Percentiles rank a stretch among this genome's conserved stretches.
Evolutionary conservation across 176 grass and related monocot genomes (phyloP).

Genomic region (Phoenix dactylifera): DNA sequence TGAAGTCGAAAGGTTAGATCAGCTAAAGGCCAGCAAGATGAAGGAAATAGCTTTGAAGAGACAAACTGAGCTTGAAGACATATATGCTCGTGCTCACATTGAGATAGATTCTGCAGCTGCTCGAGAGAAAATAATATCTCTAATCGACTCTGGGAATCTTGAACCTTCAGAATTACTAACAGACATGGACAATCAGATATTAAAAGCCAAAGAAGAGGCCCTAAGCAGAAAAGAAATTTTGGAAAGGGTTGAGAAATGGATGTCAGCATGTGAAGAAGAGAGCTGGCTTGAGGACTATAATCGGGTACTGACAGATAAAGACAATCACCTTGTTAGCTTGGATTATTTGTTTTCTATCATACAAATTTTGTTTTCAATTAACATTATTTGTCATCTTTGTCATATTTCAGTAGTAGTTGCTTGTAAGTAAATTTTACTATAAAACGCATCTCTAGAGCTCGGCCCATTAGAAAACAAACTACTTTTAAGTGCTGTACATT

Average conservation of each 20-base stretch:
- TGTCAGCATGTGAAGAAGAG: slow-evolving; percentile 93
- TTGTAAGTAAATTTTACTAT: too few species aligned
- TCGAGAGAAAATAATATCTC: slow-evolving; percentile 60
- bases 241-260: slow-evolving; percentile 83
- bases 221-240: slow-evolving; percentile 86
- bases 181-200: slow-evolving; percentile 77
- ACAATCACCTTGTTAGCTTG: too few species aligned
- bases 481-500: too few species aligned
- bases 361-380: too few species aligned
- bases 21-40: slow-evolving; percentile 81
- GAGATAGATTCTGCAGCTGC: slow-evolving; percentile 48
- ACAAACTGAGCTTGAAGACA: slow-evolving; percentile 85
- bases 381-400: too few species aligned
- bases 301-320: slow-evolving; percentile 30
- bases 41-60: slow-evolving; percentile 90
- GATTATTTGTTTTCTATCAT: too few species aligned
- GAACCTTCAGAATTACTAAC: slow-evolving; percentile 74
- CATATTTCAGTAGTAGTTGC: too few species aligned
- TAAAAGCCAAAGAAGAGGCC: slow-evolving; percentile 82
- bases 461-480: too few species aligned
- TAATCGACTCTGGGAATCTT: slow-evolving; percentile 65
- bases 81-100: slow-evolving; percentile 67
- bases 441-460: too few species aligned
- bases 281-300: slow-evolving; percentile 97
- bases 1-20: slow-evolving; percentile 84